Percentiles rank a stretch among this genome's conserved stretches.
phyloP scores from a whole-genome alignment of 805 yeast species.

The Nakazawaea peltata region DNA sequence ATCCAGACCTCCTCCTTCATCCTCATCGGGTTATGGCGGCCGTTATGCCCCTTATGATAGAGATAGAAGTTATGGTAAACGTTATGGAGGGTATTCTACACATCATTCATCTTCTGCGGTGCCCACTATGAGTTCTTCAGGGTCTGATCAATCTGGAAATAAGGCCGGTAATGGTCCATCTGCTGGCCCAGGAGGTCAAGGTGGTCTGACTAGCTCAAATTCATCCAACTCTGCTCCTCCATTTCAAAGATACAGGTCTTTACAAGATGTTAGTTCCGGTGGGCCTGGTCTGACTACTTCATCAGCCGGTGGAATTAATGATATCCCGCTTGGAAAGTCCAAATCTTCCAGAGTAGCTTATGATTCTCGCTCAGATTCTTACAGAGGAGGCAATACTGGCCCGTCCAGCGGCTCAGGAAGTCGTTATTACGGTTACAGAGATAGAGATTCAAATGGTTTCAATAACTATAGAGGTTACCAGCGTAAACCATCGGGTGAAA shows the following conservation, averaged over 20 bases:
- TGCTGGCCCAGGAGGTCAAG: too few species aligned
- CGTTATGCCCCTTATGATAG: too few species aligned
- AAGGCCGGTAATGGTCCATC: neutral
- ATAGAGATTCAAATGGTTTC: neutral
- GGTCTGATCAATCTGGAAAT: too few species aligned
- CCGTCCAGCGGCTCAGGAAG: neutral
- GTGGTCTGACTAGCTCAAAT: too few species aligned
- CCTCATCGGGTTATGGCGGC: too few species aligned
- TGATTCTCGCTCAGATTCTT: neutral
- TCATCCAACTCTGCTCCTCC: neutral
- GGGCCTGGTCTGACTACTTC: too few species aligned
- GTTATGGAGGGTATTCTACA: too few species aligned
- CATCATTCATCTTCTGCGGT: too few species aligned
- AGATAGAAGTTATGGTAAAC: too few species aligned
- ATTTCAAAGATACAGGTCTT: slow-evolving; percentile 4
- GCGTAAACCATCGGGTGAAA: neutral
- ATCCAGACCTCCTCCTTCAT: too few species aligned
- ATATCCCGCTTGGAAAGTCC: neutral
- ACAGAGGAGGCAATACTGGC: neutral
- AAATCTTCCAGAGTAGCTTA: neutral
- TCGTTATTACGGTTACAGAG: neutral
- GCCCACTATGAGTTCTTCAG: too few species aligned
- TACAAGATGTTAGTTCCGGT: neutral
- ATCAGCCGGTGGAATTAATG: too few species aligned
- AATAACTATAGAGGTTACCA: neutral